These are phyloP conservation scores for Inonotus obliquus DNA, from an alignment of 1,284 basidiomycete species.

Conservation along the genomic window DNA sequence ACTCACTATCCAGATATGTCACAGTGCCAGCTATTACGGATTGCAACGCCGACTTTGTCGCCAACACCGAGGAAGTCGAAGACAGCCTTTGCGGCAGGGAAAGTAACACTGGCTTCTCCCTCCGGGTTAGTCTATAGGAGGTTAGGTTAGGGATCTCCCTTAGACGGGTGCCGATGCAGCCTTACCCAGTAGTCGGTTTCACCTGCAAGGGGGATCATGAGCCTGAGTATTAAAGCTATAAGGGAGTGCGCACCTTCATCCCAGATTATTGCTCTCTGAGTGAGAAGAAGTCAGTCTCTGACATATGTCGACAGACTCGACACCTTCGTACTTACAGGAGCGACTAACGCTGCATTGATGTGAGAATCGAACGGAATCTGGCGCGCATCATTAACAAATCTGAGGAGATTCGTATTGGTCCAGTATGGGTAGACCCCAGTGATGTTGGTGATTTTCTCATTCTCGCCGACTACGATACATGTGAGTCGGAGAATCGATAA, in stretches of 20 bases:
- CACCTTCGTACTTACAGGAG: constrained; percentile 15
- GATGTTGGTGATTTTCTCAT: constrained; percentile 21
- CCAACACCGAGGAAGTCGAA: constrained; percentile 24
- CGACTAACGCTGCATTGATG: constrained; percentile 17
- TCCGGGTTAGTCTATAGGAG: constrained; percentile 20
- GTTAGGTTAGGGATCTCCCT: neutral
- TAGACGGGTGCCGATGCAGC: neutral
- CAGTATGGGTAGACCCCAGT: constrained; percentile 18
- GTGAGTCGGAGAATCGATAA: neutral
- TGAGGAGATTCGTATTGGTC: constrained; percentile 19
- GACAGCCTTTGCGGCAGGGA: constrained; percentile 23
- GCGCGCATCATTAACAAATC: constrained; percentile 18
- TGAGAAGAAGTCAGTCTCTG: neutral
- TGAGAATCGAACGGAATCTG: constrained; percentile 22
- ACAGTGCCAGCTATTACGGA: constrained; percentile 24
- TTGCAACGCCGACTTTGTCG: constrained; percentile 25
- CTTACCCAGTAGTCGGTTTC: constrained; percentile 21
- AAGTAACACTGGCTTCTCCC: constrained; percentile 24
- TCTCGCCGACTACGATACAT: constrained; percentile 13
- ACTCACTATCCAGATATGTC: constrained; percentile 28
- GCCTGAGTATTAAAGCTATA: neutral
- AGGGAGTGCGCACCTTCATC: constrained; percentile 16
- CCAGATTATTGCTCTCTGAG: constrained; percentile 19
- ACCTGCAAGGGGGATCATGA: constrained; percentile 4
- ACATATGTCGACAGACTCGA: neutral